Conservation (phyloP, 2,329 filamentous ascomycete genomes). For the Whalleya microplaca region DNA sequence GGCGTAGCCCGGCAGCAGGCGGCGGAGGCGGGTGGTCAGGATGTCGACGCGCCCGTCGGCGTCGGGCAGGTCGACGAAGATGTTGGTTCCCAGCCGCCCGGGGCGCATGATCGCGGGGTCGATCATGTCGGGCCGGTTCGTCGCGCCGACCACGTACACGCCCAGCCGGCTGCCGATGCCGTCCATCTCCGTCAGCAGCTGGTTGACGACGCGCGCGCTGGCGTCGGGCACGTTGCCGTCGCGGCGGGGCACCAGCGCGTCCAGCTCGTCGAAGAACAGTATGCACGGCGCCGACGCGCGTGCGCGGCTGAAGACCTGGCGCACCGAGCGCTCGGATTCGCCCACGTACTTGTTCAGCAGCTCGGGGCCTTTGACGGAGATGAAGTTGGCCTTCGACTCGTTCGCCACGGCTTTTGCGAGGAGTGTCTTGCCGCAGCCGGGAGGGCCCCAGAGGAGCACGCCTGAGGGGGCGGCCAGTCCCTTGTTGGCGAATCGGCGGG, state of each 20-base stretch:
- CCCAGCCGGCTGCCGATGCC: conserved; percentile 79
- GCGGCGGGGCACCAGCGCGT: conserved; percentile 85
- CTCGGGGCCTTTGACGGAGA: conserved; percentile 95
- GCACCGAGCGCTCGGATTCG: conserved; percentile 90
- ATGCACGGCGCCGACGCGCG: conserved; percentile 88
- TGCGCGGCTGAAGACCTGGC: conserved; percentile 88
- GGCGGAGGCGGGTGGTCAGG: conserved; percentile 63
- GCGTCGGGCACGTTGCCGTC: conserved; percentile 81
- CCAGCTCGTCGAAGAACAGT: conserved; percentile 97
- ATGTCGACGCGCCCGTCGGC: conserved; percentile 84
- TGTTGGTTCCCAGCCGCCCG: conserved; percentile 82
- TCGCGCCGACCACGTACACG: conserved; percentile 93
- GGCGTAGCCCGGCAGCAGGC: conserved; percentile 32
- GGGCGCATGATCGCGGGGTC: conserved; percentile 93
- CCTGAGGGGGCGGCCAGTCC: conserved; percentile 83
- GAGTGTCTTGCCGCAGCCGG: conserved; percentile 94
- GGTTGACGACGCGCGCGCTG: conserved; percentile 89
- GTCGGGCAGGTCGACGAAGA: conserved; percentile 87
- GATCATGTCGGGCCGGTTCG: conserved; percentile 95
- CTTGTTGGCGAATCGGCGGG: conserved; percentile 74
- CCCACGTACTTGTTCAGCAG: conserved; percentile 97
- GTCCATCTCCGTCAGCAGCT: conserved; percentile 90
- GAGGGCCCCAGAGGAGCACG: conserved; percentile 93
- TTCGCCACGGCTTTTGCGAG: conserved; percentile 96
- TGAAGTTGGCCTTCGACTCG: conserved; percentile 95